Conservation (phyloP, 2,329 filamentous ascomycete genomes). For the Hypoxylon sp. region DNA sequence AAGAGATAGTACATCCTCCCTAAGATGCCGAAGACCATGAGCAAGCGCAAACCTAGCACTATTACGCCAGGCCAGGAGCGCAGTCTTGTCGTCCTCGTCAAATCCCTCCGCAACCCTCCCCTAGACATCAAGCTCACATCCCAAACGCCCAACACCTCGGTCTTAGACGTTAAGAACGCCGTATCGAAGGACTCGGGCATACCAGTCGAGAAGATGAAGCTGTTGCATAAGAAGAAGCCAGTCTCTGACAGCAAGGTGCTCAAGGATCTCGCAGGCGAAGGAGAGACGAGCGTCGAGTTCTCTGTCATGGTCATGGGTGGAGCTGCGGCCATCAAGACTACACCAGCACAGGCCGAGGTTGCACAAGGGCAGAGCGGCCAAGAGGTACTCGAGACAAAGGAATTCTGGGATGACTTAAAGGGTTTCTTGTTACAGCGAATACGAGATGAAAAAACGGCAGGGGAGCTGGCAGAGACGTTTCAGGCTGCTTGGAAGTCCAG, state of each 20-base stretch:
- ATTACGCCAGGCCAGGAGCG: slow-evolving; percentile 62
- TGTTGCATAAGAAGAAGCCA: slow-evolving; percentile 89
- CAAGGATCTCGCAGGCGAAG: slow-evolving; percentile 70
- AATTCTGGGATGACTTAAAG: slow-evolving; percentile 87
- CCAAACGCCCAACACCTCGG: slow-evolving; percentile 72
- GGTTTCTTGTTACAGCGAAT: slow-evolving; percentile 82
- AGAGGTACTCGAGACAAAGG: slow-evolving; percentile 71
- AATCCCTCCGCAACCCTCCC: slow-evolving; percentile 78
- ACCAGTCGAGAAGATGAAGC: slow-evolving; percentile 80
- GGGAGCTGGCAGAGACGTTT: slow-evolving; percentile 72
- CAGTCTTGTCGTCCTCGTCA: slow-evolving; percentile 68
- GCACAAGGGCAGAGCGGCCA: slow-evolving; percentile 64
- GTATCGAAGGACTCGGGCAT: slow-evolving; percentile 71
- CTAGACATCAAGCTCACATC: slow-evolving; percentile 72
- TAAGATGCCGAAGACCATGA: slow-evolving; percentile 67
- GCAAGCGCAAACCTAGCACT: slow-evolving; percentile 54
- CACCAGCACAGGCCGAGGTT: slow-evolving; percentile 52
- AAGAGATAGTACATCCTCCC: slow-evolving; percentile 73
- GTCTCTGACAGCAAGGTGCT: slow-evolving; percentile 79
- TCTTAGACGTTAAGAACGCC: slow-evolving; percentile 79
- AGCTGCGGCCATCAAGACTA: slow-evolving; percentile 54
- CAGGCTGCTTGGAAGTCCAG: slow-evolving; percentile 72
- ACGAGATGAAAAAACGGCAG: slow-evolving; percentile 72
- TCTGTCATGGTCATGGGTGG: slow-evolving; percentile 89
- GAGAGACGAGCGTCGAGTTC: slow-evolving; percentile 70